Conservation (phyloP, 2,329 filamentous ascomycete species). For the Ophioceras dolichostomum region DNA sequence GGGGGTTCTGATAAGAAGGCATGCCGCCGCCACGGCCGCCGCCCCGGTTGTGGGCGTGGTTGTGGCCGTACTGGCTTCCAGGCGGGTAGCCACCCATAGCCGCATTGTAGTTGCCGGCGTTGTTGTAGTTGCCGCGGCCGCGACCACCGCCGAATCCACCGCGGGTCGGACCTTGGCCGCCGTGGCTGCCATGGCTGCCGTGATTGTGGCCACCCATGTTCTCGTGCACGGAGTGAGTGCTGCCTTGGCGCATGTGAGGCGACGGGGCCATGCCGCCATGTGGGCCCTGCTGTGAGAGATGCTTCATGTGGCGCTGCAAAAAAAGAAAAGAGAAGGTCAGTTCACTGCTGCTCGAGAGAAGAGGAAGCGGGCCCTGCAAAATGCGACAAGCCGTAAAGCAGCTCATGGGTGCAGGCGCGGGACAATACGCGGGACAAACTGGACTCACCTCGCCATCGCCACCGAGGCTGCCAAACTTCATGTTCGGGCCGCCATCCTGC, state of each 20-base stretch:
- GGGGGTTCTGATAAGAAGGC: constrained; percentile 10
- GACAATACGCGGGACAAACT: no score
- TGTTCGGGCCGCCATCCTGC: constrained; percentile 49
- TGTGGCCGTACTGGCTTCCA: constrained; percentile 20
- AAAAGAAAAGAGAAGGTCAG: constrained; percentile 17
- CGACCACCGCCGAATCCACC: constrained; percentile 37
- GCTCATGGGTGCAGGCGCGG: no score
- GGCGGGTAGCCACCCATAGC: constrained; percentile 30
- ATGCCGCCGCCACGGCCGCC: constrained; percentile 39
- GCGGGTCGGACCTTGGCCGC: constrained; percentile 45
- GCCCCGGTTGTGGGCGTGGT: constrained; percentile 28
- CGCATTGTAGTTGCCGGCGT: constrained; percentile 34
- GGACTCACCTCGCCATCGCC: constrained; percentile 66
- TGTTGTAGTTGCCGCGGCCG: constrained; percentile 35
- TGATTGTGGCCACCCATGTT: no score
- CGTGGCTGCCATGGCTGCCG: no score
- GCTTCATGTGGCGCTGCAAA: constrained; percentile 54
- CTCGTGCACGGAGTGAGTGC: constrained; percentile 69
- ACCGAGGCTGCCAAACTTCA: constrained; percentile 74
- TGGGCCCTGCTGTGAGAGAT: constrained; percentile 50
- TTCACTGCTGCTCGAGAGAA: no score
- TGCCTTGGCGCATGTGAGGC: constrained; percentile 73
- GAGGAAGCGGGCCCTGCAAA: no score
- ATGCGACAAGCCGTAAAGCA: no score
- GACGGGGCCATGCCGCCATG: constrained; percentile 31